Evolutionary conservation across 169 alveolate species (phyloP).

Genomic region (Amoebophrya sp.): DNA sequence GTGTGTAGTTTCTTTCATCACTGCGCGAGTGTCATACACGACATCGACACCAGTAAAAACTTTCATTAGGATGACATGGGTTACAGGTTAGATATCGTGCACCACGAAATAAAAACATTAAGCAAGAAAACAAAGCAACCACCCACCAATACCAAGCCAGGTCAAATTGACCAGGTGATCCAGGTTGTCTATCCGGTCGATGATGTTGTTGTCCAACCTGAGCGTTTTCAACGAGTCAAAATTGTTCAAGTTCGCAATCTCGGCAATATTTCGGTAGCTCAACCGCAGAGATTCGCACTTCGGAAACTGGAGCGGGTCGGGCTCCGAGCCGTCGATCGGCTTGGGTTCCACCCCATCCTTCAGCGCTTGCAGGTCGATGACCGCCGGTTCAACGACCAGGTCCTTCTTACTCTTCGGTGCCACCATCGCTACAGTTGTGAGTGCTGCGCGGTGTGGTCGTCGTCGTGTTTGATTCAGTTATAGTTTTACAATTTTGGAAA

Average conservation of each 20-base stretch:
- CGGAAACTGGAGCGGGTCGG: not conserved
- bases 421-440: no score
- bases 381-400: constrained; percentile 15
- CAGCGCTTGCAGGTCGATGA: not conserved
- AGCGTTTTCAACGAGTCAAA: constrained; percentile 49
- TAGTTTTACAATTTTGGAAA: no score
- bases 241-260: not conserved
- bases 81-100: no score
- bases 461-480: no score
- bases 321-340: not conserved
- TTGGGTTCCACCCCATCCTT: not conserved
- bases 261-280: not conserved
- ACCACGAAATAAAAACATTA: no score
- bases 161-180: constrained; percentile 60
- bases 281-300: not conserved
- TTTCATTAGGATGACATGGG: no score
- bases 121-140: no score
- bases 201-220: constrained; percentile 67
- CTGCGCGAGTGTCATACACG: no score
- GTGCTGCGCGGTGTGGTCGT: no score
- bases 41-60: no score
- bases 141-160: constrained; percentile 61
- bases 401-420: not conserved
- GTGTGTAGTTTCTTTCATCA: no score
- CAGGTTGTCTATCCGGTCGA: constrained; percentile 60